Evolutionary conservation across 1,139 yeast genomes (phyloP), one percentile per base, ranked within the genome.

Genomic region (Candida albicans): DNA sequence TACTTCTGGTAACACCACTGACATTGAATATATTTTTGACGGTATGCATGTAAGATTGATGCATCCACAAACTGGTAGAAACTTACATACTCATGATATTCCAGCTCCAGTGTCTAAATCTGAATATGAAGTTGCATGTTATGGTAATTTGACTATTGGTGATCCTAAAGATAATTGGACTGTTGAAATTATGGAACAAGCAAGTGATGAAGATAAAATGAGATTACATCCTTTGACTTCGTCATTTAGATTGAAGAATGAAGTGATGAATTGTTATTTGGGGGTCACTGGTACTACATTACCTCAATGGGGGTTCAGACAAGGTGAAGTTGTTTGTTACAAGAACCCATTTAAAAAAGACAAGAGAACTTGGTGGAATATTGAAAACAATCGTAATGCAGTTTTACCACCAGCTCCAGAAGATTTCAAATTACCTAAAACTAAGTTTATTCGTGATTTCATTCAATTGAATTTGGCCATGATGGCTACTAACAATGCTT

Each of bases 301-400:
- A 55, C 99, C 99, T 37, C 90, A 82, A 44, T 95, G 99, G 99
- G 99, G 99, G 51, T 95, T 89, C 80, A 84, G 95, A 68, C 99
- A 95, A 73, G 93, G 96, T 57, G 99, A 95, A 71, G 95, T 93
- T 52, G 85, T 84, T 5, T 95, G 99, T 69, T 73, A 81, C 62
- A 84, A 81, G 55, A 76, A 76, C 56, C 87, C 96, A 38, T 82
- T 86, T 64, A 75, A 67, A 46, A 85, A 95, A 64, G 98, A 95
- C 67, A 89, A 88, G 73, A 79, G 95, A 69, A 89, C 97, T 27
- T 93, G 97, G 97, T 95, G 99, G 98, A 93, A 91, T 67, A 76
- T 95, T 60, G 99, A 95, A 70, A 76, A 80, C 59, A 95, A 93
- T 69, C 73, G 70, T 55, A 90, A 95, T 65, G 81, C 75, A 39